Base-by-base conservation (phyloP, 139 green algal genomes). In the Diplosphaera chodatii region DNA sequence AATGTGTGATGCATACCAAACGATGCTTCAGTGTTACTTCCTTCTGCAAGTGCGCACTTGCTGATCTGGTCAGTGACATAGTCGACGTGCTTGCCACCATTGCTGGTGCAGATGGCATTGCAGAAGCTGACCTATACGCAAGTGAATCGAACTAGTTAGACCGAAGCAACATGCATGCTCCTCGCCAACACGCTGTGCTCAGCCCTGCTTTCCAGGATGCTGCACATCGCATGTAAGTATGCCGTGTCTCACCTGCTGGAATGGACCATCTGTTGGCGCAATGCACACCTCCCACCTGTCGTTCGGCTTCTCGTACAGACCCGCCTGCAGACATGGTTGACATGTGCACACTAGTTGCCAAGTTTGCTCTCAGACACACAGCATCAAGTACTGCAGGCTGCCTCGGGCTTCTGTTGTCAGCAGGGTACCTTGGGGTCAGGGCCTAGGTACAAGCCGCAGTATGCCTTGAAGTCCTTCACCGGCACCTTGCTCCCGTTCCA, bases 61-160 rank as follows among this genome's bases (percentile, higher is more conserved):
- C 73, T 85, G 40, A 98, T 77, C 76, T 98, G 90, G 73, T 98
- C 90, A 1, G 91, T 81, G 21, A 99, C 68, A 62, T 92, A 84
- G 74, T 96, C 91, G 40, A 98, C 96, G 79, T 99, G 96, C 0
- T 93, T 99, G 55, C 96, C 96, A 28, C 96, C 96, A 82, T 97
- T 97, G 72, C 79, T 87, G 30, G 96, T 99, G 84, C 84, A 91
- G 78, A 99, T 99, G 68, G 88, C 88, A 84, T 99, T 99, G 30
- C 94, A 93, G 78, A 99, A 99, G 74, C 85, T 95, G 56, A 98
- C 91, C 91, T 99, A 89, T 72, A 6, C n/a, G n/a, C n/a, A n/a
- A n/a, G n/a, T n/a, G n/a, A n/a, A n/a, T n/a, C n/a, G n/a, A n/a
- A n/a, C n/a, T n/a, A n/a, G n/a, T n/a, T n/a, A n/a, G n/a, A n/a